Evolutionary conservation across 2,329 filamentous ascomycete species (phyloP), one percentile per base, ranked within the genome.

Genomic region (Diaporthe sp.): DNA sequence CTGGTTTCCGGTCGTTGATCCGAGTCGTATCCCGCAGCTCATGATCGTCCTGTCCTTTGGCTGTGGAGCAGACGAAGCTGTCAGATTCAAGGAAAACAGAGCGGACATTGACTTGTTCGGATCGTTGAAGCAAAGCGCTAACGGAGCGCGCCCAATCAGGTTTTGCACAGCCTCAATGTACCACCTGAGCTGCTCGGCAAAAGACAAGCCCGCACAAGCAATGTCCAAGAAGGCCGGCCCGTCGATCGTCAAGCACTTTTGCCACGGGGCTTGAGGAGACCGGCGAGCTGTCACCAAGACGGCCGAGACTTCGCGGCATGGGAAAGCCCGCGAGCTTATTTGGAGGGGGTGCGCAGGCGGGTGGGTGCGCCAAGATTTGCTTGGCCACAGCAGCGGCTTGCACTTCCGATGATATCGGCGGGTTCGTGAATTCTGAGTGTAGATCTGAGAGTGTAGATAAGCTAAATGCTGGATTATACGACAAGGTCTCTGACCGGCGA

Each of bases 91-190:
- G 44, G n/a, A 68, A 27, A 50, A 32, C 61, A 51, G 22, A n/a
- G 61, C 27, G 42, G 27, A 50, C 42, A 37, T n/a, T 25, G 42
- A 53, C n/a, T 39, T 53, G 63, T 53, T 66, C 63, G 63, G 63
- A 66, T 39, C 32, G 22, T 66, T 51, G 7, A 51, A 22, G 44
- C 63, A 39, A 8, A 22, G 68, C 56, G 30, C 68, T 32, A 37
- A 35, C 42, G 22, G 55, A 42, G 22, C 17, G 39, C 37, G 53
- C 42, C 39, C 53, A 68, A 53, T 68, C 63, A 70, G n/a, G 53
- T 59, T 44, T 61, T 71, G 70, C 61, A 72, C 59, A 68, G 70
- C 70, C 51, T 55, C 61, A 65, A 39, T 71, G 63, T 58, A 50
- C 72, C 55, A 71, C 51, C 70, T 65, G 56, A 53, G 30, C 4